Conservation (phyloP, 768 basidiomycete genomes). For the Lepiota subincarnata region DNA sequence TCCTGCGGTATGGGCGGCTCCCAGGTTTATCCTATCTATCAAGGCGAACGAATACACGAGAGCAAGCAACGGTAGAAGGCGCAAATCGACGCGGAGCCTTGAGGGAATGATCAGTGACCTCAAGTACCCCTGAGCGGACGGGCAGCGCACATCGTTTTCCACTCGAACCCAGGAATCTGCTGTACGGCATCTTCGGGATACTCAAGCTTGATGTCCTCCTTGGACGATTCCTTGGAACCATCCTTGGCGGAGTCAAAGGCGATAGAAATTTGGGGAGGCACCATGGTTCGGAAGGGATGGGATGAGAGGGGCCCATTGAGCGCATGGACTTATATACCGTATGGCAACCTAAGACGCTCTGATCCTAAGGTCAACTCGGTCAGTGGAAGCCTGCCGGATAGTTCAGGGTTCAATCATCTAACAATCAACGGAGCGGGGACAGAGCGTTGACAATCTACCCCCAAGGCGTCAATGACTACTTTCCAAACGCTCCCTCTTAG, state of each 20-base stretch:
- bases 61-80: constrained; percentile 32
- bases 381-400: neutral
- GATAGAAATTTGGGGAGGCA: neutral
- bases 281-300: neutral
- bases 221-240: neutral
- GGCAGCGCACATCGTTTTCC: constrained; percentile 30
- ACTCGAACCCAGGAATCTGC: constrained; percentile 22
- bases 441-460: neutral
- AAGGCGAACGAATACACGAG: constrained; percentile 30
- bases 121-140: neutral
- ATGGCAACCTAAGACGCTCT: neutral
- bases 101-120: neutral
- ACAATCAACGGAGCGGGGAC: neutral
- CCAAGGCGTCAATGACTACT: neutral
- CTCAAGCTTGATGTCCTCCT: neutral
- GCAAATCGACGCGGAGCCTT: constrained; percentile 30
- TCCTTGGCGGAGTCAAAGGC: neutral
- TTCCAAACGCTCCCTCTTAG: neutral
- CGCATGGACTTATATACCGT: neutral
- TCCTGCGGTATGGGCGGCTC: constrained; percentile 31
- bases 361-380: neutral
- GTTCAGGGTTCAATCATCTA: neutral
- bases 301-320: neutral
- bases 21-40: constrained; percentile 32
- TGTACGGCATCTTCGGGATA: neutral